Conservation (phyloP, 2,329 filamentous ascomycete species). For the Coniochaeta sp. region DNA sequence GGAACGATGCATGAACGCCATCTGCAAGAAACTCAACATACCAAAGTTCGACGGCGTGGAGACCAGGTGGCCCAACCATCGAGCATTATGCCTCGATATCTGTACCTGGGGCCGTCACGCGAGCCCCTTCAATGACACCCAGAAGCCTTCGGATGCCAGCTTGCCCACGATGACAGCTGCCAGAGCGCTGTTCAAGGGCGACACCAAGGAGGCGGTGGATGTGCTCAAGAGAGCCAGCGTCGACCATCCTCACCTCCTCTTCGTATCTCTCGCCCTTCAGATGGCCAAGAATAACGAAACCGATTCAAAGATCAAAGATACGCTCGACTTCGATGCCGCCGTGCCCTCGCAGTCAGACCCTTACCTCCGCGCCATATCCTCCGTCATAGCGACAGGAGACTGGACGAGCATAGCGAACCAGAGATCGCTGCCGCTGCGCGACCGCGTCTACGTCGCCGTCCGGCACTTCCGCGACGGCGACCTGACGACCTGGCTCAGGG, state of each 20-base stretch:
- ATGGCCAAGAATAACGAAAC: constrained; percentile 46
- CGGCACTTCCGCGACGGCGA: constrained; percentile 55
- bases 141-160: constrained; percentile 36
- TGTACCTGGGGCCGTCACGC: constrained; percentile 61
- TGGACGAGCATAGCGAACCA: constrained; percentile 71
- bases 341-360: constrained; percentile 62
- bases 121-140: constrained; percentile 20
- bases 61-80: constrained; percentile 60
- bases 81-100: constrained; percentile 67
- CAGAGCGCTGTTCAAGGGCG: constrained; percentile 65
- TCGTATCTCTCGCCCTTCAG: constrained; percentile 60
- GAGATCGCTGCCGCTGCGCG: constrained; percentile 63
- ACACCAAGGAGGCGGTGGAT: constrained; percentile 59
- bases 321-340: constrained; percentile 50
- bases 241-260: constrained; percentile 55
- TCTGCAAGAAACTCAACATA: constrained; percentile 47
- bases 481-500: constrained; percentile 59
- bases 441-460: constrained; percentile 68
- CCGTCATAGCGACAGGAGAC: constrained; percentile 67
- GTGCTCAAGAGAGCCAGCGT: constrained; percentile 62
- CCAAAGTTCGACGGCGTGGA: constrained; percentile 50
- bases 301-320: constrained; percentile 16
- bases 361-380: constrained; percentile 72
- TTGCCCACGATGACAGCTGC: constrained; percentile 68
- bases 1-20: constrained; percentile 54